These are phyloP conservation scores for Fusarium foetens DNA, from an alignment of 2,329 filamentous ascomycete genomes.

Conservation along the genomic window DNA sequence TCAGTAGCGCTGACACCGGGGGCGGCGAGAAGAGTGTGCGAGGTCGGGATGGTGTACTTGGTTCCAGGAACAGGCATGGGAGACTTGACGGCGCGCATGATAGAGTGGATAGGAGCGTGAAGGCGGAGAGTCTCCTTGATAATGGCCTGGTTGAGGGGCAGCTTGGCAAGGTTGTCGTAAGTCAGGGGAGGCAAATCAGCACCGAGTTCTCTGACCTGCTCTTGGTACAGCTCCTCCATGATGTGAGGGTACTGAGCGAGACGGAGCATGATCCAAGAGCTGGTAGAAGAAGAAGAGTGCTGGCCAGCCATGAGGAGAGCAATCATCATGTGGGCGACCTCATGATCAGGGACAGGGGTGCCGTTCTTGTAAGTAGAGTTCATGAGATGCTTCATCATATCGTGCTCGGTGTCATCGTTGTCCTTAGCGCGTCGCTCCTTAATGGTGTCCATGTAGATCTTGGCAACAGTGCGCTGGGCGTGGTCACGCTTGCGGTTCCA, in stretches of 20 bases:
- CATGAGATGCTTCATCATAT: conserved; percentile 95
- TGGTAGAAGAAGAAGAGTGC: conserved; percentile 86
- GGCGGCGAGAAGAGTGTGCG: conserved; percentile 83
- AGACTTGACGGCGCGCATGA: conserved; percentile 90
- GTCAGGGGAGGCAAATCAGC: conserved; percentile 77
- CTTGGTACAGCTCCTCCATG: conserved; percentile 82
- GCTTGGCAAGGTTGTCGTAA: conserved; percentile 80
- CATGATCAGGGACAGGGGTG: conserved; percentile 79
- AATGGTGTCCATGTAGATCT: conserved; percentile 86
- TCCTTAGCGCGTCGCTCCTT: conserved; percentile 69
- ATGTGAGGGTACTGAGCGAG: conserved; percentile 82
- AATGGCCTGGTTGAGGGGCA: conserved; percentile 84
- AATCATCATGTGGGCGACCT: conserved; percentile 94
- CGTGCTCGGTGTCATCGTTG: conserved; percentile 64
- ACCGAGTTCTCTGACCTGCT: conserved; percentile 80
- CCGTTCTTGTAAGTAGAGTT: conserved; percentile 86
- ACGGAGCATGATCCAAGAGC: conserved; percentile 85
- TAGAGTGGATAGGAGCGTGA: conserved; percentile 93
- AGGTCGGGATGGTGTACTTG: conserved; percentile 82
- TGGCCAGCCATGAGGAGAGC: conserved; percentile 92
- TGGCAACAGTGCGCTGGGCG: conserved; percentile 82
- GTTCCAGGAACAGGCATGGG: conserved; percentile 87
- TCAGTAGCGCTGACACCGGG: conserved; percentile 83
- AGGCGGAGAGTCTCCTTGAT: conserved; percentile 93
- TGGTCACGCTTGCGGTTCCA: conserved; percentile 85